Evolutionary conservation across 257 asterid species (phyloP).

Genomic region (Henckelia pumila): DNA sequence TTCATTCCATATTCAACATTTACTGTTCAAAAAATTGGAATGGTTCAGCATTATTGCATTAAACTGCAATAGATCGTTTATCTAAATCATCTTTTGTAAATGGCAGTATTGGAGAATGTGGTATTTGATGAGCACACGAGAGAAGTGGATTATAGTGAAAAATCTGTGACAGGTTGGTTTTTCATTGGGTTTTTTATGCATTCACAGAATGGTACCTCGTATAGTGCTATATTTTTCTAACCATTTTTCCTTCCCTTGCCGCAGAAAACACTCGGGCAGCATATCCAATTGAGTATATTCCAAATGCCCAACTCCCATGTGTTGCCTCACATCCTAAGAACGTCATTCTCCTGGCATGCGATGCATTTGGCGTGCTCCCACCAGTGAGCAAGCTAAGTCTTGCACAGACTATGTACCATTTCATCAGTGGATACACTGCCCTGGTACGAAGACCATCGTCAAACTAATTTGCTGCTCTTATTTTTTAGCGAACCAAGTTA

Average conservation of each 20-base stretch:
- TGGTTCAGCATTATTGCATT: not conserved
- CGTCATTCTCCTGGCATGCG: constrained; percentile 88
- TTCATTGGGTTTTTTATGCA: not conserved
- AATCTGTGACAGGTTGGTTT: constrained; percentile 83
- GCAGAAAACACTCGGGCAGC: constrained; percentile 98
- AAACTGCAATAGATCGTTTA: not conserved
- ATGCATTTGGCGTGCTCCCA: constrained; percentile 98
- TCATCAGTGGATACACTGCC: constrained; percentile 99
- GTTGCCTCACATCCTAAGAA: constrained; percentile 92
- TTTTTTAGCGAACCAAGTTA: not conserved
- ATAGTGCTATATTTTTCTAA: not conserved
- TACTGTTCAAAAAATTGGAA: not conserved
- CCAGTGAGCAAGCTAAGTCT: constrained; percentile 94
- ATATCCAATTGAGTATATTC: constrained; percentile 92
- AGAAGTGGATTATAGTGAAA: constrained; percentile 82
- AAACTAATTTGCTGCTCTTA: not conserved
- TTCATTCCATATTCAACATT: not conserved
- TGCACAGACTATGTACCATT: constrained; percentile 97
- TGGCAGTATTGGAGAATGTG: constrained; percentile 83
- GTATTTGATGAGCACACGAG: constrained; percentile 92
- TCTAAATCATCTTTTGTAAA: not conserved
- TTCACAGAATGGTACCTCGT: not conserved
- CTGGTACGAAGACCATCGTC: constrained; percentile 41
- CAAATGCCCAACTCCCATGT: constrained; percentile 92
- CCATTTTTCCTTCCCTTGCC: not conserved